A percentile compares a stretch with the other conserved stretches of the same genome.
Conservation (phyloP, 352 stramenopile genomes). For the Globisporangium nodosum region DNA sequence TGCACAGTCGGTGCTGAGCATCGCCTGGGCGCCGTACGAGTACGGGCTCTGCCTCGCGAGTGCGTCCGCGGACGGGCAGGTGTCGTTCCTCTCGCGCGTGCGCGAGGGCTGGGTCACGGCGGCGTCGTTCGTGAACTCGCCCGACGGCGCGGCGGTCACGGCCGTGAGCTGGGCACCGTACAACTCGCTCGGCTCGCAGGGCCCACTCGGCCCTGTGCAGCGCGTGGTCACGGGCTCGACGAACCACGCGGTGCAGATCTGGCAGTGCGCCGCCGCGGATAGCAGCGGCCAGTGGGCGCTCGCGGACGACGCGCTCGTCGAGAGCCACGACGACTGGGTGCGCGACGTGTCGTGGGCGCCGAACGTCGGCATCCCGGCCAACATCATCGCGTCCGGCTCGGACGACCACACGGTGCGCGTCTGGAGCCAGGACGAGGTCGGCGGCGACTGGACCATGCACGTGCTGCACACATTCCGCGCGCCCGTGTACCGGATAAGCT, state of each 20-base stretch:
- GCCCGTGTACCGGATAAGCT: conserved; percentile 80
- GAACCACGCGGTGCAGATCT: conserved; percentile 59
- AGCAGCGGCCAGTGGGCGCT: conserved; percentile 32
- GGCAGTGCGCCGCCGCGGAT: conserved; percentile 38
- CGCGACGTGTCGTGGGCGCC: conserved; percentile 79
- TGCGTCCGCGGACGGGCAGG: conserved; percentile 73
- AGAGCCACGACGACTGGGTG: conserved; percentile 78
- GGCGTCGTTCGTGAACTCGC: conserved; percentile 72
- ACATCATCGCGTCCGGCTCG: conserved; percentile 72
- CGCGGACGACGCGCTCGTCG: conserved; percentile 34
- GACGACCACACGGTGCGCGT: conserved; percentile 80
- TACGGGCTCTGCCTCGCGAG: conserved; percentile 80
- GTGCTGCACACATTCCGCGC: conserved; percentile 64
- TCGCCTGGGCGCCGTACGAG: conserved; percentile 83
- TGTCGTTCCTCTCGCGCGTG: conserved; percentile 79
- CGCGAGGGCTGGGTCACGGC: conserved; percentile 77
- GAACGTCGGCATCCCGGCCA: conserved; percentile 79
- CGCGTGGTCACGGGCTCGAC: conserved; percentile 70
- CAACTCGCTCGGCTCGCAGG: conserved; percentile 80
- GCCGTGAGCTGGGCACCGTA: conserved; percentile 84
- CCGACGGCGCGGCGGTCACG: conserved; percentile 66
- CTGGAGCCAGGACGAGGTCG: conserved; percentile 69
- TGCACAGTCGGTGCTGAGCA: conserved; percentile 64
- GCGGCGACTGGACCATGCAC: conserved; percentile 54
- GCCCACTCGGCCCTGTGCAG: conserved; percentile 52